These are phyloP conservation scores for Cicer cuneatum DNA, from an alignment of 306 rosid species.

Conservation along the genomic window DNA sequence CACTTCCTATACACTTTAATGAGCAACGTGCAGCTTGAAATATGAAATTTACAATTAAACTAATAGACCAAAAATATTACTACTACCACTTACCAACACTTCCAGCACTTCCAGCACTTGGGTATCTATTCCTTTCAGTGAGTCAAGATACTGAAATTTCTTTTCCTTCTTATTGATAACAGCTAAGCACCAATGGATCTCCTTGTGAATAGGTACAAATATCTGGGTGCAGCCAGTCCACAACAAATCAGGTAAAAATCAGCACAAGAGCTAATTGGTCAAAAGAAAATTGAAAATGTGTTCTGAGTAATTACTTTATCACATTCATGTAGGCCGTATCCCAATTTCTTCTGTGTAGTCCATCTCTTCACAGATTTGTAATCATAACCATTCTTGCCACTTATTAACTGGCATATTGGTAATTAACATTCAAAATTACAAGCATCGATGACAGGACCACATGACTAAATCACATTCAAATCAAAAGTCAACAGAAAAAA, in stretches of 20 bases:
- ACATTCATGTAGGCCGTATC: conserved; percentile 80
- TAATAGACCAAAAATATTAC: conserved; percentile 49
- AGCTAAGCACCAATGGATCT: conserved; percentile 91
- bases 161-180: conserved; percentile 79
- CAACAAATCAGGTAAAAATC: conserved; percentile 27
- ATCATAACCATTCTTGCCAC: conserved; percentile 76
- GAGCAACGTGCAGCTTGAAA: conserved; percentile 14
- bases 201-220: conserved; percentile 87
- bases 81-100: too few relatives aligned
- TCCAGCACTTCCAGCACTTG: conserved; percentile 73
- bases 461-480: conserved; percentile 30
- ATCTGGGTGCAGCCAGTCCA: conserved; percentile 56
- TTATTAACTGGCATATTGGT: conserved; percentile 70
- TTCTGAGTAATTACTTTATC: conserved; percentile 65
- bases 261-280: conserved; percentile 26
- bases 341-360: conserved; percentile 81
- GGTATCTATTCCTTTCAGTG: conserved; percentile 67
- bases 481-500: conserved; percentile 6
- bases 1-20: conserved; percentile 15
- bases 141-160: conserved; percentile 94
- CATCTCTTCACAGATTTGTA: conserved; percentile 90
- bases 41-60: conserved; percentile 18
- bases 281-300: conserved; percentile 8
- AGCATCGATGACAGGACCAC: conserved; percentile 31
- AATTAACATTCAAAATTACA: conserved; percentile 37